Percentiles rank a stretch among this genome's conserved stretches.
Evolutionary conservation across 2,329 filamentous ascomycete genomes (phyloP).

Genomic region (Fusarium guadeloupense): DNA sequence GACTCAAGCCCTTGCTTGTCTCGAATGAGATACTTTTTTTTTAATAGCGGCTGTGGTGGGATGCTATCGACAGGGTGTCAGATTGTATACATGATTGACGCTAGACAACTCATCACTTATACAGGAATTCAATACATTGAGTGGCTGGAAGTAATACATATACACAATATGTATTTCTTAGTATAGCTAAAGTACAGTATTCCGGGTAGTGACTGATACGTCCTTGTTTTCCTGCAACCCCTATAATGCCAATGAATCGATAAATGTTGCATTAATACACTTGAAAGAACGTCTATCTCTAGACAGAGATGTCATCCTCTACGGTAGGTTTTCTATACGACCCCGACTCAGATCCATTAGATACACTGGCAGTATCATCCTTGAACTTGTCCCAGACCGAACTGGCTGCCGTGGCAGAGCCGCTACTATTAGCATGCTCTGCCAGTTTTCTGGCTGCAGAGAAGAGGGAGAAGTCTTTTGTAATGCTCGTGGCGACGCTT

Average conservation of each 20-base stretch:
- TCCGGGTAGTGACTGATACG: not conserved
- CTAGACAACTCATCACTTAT: slow-evolving; percentile 17
- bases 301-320: slow-evolving; percentile 22
- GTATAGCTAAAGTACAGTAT: slow-evolving; percentile 15
- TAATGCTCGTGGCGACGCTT: slow-evolving; percentile 34
- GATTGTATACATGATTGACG: slow-evolving; percentile 22
- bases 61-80: slow-evolving; percentile 12
- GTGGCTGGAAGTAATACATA: not conserved
- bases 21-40: slow-evolving; percentile 10
- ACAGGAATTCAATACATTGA: not conserved
- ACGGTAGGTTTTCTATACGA: slow-evolving; percentile 41
- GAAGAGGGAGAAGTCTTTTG: slow-evolving; percentile 40
- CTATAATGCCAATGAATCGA: slow-evolving; percentile 28
- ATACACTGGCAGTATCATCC: slow-evolving; percentile 22
- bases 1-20: not conserved
- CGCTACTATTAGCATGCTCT: slow-evolving; percentile 28
- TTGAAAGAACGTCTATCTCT: not conserved
- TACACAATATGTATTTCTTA: slow-evolving; percentile 11
- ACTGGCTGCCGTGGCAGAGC: slow-evolving; percentile 36
- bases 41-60: slow-evolving; percentile 11
- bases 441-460: slow-evolving; percentile 34
- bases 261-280: not conserved
- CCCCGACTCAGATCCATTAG: slow-evolving; percentile 22
- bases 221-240: not conserved
- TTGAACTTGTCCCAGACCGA: slow-evolving; percentile 32